Evolutionary conservation across 2,329 filamentous ascomycete species (phyloP).

Genomic region (Trichoderma harzianum): DNA sequence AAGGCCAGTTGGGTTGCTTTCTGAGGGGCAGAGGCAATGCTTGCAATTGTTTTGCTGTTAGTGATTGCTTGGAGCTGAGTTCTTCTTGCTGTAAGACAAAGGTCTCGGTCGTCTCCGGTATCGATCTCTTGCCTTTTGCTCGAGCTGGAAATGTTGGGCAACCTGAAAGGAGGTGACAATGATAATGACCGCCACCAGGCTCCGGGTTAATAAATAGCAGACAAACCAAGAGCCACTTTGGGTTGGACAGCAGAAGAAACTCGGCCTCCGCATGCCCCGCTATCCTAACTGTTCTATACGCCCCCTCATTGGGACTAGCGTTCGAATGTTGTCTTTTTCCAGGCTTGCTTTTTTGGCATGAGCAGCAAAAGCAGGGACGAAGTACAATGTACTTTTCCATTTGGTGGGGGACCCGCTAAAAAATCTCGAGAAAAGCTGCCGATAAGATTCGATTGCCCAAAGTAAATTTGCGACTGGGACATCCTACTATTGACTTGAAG

Average conservation of each 20-base stretch:
- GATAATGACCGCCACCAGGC: conserved; percentile 10
- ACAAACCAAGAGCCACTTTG: conserved; percentile 2
- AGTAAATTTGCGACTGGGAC: neutral
- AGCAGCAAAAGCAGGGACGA: neutral
- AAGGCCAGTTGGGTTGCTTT: conserved; percentile 1
- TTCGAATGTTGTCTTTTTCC: neutral
- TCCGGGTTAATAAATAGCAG: conserved; percentile 7
- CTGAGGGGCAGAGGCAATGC: neutral
- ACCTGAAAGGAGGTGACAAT: conserved; percentile 16
- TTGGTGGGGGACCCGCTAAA: conserved; percentile 14
- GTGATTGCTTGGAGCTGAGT: neutral
- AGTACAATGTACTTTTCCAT: neutral
- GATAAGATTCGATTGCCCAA: neutral
- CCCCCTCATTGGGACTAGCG: conserved; percentile 1
- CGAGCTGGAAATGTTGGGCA: neutral
- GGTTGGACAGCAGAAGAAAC: conserved; percentile 4
- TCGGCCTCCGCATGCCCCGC: conserved; percentile 5
- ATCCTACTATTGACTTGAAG: neutral
- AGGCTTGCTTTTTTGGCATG: neutral
- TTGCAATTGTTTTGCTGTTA: neutral
- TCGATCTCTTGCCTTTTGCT: neutral
- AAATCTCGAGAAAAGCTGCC: conserved; percentile 18
- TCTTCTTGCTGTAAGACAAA: neutral
- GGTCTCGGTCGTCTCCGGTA: neutral
- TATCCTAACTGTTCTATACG: conserved; percentile 12